phyloP scores from a whole-genome alignment of 306 rosid genomes.

The Vigna mungo region DNA sequence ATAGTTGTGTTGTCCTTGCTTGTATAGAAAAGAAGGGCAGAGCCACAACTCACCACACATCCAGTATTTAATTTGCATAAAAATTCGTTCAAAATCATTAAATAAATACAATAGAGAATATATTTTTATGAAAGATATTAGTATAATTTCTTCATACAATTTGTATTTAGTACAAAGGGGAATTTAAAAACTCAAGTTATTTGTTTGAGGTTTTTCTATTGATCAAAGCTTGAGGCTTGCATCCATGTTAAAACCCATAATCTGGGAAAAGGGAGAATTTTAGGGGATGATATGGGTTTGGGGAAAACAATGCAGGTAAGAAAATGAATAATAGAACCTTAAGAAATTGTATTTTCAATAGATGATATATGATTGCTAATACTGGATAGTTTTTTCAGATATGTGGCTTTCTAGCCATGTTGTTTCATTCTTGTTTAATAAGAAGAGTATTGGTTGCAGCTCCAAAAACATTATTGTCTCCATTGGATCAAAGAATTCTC shows the following conservation, averaged over 20 bases:
- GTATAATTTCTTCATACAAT: too few species aligned
- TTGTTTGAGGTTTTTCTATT: slow-evolving; percentile 17
- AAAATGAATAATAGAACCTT: slow-evolving; percentile 25
- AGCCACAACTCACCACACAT: too few species aligned
- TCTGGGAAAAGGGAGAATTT: slow-evolving; percentile 87
- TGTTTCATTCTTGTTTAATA: slow-evolving; percentile 72
- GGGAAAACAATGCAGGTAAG: slow-evolving; percentile 99
- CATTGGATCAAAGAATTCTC: slow-evolving; percentile 94
- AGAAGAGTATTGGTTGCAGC: slow-evolving; percentile 85
- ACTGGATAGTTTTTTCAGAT: slow-evolving; percentile 61
- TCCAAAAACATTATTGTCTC: slow-evolving; percentile 78
- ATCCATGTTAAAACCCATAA: not conserved
- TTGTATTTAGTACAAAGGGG: too few species aligned
- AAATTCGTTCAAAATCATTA: too few species aligned
- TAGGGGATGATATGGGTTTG: too few species aligned
- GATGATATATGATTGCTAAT: slow-evolving; percentile 25
- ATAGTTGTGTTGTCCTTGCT: too few species aligned
- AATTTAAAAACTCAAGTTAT: not conserved
- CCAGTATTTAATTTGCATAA: too few species aligned
- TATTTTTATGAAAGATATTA: too few species aligned
- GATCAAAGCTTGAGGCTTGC: not conserved
- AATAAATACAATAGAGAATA: too few species aligned
- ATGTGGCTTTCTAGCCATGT: slow-evolving; percentile 85
- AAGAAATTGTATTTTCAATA: slow-evolving; percentile 14
- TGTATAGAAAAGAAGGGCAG: too few species aligned